Conservation (phyloP, 805 yeast species). For the Middelhovenomyces tepae region DNA sequence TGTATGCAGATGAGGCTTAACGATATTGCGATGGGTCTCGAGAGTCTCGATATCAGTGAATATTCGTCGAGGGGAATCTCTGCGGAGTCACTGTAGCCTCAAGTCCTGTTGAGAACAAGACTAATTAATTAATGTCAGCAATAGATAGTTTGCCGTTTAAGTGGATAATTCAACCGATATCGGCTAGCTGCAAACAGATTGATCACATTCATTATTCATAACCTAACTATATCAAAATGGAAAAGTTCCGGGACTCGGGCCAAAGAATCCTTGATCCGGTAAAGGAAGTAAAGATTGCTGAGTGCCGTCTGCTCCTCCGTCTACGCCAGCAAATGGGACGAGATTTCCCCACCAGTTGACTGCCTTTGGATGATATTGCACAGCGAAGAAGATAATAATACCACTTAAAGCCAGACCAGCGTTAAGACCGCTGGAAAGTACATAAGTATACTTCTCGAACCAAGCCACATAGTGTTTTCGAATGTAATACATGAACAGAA, state of each 20-base stretch:
- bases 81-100: too few relatives aligned
- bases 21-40: too few relatives aligned
- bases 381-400: constrained; percentile 47
- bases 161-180: too few relatives aligned
- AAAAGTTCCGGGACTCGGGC: constrained; percentile 7
- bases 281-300: constrained; percentile 8
- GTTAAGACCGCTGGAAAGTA: constrained; percentile 46
- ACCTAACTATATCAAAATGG: too few relatives aligned
- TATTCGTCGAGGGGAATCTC: too few relatives aligned
- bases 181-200: too few relatives aligned
- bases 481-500: constrained; percentile 39
- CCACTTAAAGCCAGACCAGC: constrained; percentile 60
- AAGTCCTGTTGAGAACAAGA: too few relatives aligned
- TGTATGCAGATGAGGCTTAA: too few relatives aligned
- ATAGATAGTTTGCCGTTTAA: too few relatives aligned
- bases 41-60: too few relatives aligned
- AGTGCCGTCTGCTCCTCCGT: constrained; percentile 12
- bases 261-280: constrained; percentile 15
- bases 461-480: constrained; percentile 41
- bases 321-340: constrained; percentile 18
- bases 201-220: too few relatives aligned
- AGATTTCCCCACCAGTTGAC: constrained; percentile 62
- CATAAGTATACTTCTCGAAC: constrained; percentile 46
- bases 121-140: too few relatives aligned
- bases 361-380: constrained; percentile 34